Percentiles rank a stretch among this genome's conserved stretches.
Evolutionary conservation across 305 asterid species (phyloP).

Genomic region (Solanum aculeatissimum): DNA sequence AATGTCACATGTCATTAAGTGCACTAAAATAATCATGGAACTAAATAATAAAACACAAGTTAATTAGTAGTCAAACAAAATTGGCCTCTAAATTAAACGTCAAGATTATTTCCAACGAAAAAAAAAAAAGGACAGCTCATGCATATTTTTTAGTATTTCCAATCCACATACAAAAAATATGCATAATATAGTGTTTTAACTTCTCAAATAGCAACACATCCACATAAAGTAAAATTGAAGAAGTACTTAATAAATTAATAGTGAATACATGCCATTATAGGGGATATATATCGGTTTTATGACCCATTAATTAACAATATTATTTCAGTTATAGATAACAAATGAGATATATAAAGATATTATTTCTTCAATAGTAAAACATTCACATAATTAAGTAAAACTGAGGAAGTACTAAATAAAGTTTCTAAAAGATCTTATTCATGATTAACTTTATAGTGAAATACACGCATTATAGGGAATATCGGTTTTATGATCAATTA

Average conservation of each 20-base stretch:
- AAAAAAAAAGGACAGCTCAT: background rate
- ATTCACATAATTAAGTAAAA: no score
- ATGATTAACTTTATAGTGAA: no score
- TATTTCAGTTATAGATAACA: background rate
- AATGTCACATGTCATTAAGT: background rate
- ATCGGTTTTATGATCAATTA: no score
- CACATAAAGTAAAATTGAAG: background rate
- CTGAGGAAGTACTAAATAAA: no score
- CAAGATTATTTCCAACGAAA: background rate
- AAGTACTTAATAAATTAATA: background rate
- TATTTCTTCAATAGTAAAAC: no score
- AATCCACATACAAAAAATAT: background rate
- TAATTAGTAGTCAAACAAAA: background rate
- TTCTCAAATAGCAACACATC: background rate
- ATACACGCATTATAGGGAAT: no score
- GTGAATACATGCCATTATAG: background rate
- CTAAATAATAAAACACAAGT: background rate
- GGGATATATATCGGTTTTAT: background rate
- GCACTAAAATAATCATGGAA: background rate
- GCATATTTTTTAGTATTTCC: background rate
- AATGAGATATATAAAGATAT: no score
- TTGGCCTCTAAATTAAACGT: background rate
- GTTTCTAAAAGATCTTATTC: no score
- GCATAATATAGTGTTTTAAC: background rate
- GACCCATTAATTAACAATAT: background rate